Percentiles rank a stretch among this genome's conserved stretches.
Evolutionary conservation across 306 rosid species (phyloP).

Genomic region (Quercus berberidifolia): DNA sequence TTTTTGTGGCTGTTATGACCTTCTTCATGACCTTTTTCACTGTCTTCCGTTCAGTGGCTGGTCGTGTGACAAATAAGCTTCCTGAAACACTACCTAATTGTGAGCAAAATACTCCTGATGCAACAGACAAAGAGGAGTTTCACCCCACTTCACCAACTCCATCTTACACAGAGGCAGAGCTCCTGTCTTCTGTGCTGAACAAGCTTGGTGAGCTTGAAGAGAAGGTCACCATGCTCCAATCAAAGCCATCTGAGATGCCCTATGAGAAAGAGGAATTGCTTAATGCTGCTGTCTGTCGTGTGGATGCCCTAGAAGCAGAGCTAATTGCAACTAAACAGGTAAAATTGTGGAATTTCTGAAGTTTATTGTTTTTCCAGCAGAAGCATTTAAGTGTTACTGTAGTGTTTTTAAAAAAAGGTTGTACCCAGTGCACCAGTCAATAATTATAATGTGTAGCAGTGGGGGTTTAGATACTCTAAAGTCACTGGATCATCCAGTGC

Average conservation of each 20-base stretch:
- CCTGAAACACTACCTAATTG: constrained; percentile 30
- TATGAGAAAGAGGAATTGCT: constrained; percentile 84
- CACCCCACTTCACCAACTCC: constrained; percentile 41
- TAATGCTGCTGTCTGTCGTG: constrained; percentile 97
- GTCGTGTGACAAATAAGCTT: constrained; percentile 48
- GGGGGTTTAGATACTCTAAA: background rate
- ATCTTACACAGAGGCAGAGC: constrained; percentile 35
- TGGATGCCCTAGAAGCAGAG: constrained; percentile 97
- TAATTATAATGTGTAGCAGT: background rate
- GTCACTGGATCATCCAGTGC: background rate
- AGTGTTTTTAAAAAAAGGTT: background rate
- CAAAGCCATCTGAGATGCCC: constrained; percentile 95
- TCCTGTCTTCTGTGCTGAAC: constrained; percentile 55
- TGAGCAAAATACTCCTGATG: constrained; percentile 31
- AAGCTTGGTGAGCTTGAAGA: constrained; percentile 86
- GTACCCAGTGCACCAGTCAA: background rate
- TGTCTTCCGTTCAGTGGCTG: constrained; percentile 39
- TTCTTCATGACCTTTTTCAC: constrained; percentile 57
- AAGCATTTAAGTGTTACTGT: background rate
- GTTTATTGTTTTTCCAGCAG: background rate
- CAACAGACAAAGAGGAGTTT: constrained; percentile 34
- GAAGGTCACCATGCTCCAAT: constrained; percentile 71
- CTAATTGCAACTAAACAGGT: constrained; percentile 94
- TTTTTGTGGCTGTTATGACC: constrained; percentile 54
- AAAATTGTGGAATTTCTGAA: constrained; percentile 7